These are phyloP conservation scores for Pseudogymnoascus sp. DNA, from an alignment of 2,329 filamentous ascomycete genomes.

Conservation along the genomic window DNA sequence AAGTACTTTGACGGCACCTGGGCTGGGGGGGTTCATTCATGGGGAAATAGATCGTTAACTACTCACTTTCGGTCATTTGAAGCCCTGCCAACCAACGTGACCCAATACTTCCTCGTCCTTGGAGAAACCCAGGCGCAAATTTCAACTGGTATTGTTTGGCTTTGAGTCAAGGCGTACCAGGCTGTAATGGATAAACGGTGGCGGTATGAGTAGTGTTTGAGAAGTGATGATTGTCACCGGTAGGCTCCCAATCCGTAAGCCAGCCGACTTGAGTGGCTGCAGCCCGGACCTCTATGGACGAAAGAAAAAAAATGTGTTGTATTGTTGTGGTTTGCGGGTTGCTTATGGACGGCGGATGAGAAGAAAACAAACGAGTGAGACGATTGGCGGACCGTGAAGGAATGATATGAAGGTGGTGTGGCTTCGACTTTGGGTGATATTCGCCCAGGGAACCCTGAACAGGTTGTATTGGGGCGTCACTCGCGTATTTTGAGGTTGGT, in stretches of 20 bases:
- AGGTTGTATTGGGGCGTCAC: not conserved
- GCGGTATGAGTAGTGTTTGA: not conserved
- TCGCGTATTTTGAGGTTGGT: not conserved
- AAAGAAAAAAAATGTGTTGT: not conserved
- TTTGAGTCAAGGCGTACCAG: not conserved
- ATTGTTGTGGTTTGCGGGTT: not conserved
- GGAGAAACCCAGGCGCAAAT: not conserved
- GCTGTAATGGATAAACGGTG: not conserved
- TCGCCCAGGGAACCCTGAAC: not conserved
- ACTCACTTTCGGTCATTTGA: constrained; percentile 14
- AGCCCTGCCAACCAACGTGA: constrained; percentile 8
- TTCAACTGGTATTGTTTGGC: not conserved
- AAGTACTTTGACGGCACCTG: not conserved
- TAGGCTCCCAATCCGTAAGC: not conserved
- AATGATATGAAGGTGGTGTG: not conserved
- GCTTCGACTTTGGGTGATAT: not conserved
- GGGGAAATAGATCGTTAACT: not conserved
- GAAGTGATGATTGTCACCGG: not conserved
- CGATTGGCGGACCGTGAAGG: not conserved
- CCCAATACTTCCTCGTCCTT: not conserved
- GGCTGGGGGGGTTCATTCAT: not conserved
- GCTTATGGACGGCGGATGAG: not conserved
- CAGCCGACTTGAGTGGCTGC: not conserved
- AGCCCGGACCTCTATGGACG: not conserved
- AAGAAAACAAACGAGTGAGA: not conserved